Conservation (phyloP, 176 grass and related monocot genomes). For the Secale cereale region DNA sequence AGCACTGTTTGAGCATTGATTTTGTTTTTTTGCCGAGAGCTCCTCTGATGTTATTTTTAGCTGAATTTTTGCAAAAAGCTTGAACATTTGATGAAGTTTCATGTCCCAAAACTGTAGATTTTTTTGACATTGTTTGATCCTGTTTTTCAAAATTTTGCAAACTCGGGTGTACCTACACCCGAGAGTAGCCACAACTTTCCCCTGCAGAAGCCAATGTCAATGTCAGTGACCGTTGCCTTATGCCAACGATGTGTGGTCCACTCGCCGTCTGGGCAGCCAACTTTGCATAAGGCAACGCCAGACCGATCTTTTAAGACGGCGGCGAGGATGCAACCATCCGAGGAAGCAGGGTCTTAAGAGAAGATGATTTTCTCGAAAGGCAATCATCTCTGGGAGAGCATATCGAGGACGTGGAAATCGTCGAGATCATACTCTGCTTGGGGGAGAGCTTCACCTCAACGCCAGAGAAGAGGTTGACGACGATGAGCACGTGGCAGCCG, state of each 20-base stretch:
- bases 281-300: not conserved
- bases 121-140: no score
- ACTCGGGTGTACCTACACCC: no score
- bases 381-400: no score
- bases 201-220: no score
- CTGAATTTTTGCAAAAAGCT: no score
- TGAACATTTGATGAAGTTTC: no score
- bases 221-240: not conserved
- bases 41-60: no score
- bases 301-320: not conserved
- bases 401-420: not conserved
- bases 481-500: not conserved
- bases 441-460: not conserved
- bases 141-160: no score
- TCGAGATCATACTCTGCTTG: not conserved
- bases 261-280: not conserved
- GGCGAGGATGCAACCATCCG: not conserved
- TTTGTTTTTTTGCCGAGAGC: no score
- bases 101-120: no score
- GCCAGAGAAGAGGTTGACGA: not conserved
- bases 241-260: not conserved
- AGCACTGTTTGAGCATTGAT: no score
- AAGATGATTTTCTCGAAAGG: not conserved
- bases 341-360: not conserved
- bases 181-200: no score